Evolutionary conservation across 1,284 basidiomycete species (phyloP).

Genomic region (Calocybe gambosa): DNA sequence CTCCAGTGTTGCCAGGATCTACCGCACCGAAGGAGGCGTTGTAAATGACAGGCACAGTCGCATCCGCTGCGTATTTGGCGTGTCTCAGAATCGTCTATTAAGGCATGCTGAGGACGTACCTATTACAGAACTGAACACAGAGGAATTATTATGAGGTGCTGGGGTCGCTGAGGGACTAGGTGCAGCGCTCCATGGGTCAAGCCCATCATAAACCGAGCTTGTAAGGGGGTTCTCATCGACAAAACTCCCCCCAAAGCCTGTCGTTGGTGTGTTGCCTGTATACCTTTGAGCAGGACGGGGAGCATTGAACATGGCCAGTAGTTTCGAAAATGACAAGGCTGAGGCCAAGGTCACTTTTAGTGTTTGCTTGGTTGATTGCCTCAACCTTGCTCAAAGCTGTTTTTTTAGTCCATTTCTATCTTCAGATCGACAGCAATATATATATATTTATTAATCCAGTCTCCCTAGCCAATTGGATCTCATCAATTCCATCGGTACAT

Average conservation of each 20-base stretch:
- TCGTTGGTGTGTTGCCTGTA: conserved; percentile 41
- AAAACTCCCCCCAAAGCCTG: conserved; percentile 61
- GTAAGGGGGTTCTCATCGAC: conserved; percentile 74
- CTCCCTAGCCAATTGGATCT: conserved; percentile 7
- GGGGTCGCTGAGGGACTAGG: conserved; percentile 73
- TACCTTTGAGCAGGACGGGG: conserved; percentile 67
- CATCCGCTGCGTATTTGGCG: conserved; percentile 46
- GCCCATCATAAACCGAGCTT: conserved; percentile 70
- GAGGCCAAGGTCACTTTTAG: no score
- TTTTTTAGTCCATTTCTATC: not conserved
- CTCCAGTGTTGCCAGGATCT: conserved; percentile 60
- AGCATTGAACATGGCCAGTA: conserved; percentile 61
- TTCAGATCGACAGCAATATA: not conserved
- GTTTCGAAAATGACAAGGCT: not conserved
- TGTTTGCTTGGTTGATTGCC: no score
- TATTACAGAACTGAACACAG: conserved; percentile 64
- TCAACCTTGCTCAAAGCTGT: not conserved
- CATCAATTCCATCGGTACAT: not conserved
- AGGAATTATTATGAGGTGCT: conserved; percentile 35
- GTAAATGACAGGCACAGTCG: conserved; percentile 77
- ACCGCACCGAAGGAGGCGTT: conserved; percentile 66
- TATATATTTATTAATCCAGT: conserved; percentile 16
- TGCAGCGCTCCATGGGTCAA: conserved; percentile 83
- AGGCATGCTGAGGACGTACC: conserved; percentile 31
- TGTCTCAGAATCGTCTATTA: not conserved